These are phyloP conservation scores for Cryptococcus jaspeensis DNA, from an alignment of 1,284 basidiomycete species.

Conservation along the genomic window DNA sequence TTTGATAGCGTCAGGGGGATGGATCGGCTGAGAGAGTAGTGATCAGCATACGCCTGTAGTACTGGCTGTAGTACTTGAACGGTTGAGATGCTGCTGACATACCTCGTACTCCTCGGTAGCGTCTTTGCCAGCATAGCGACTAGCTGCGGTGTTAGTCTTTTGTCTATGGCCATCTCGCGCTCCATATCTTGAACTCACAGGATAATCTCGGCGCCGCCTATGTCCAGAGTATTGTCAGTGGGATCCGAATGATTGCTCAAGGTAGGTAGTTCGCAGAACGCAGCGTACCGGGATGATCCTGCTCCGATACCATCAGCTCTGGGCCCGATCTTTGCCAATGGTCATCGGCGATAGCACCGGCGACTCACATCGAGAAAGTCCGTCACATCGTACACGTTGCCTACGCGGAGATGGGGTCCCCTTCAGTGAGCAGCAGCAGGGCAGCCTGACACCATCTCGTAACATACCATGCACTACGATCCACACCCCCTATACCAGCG, in stretches of 20 bases:
- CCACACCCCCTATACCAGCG: constrained; percentile 66
- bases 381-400: constrained; percentile 72
- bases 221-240: constrained; percentile 2
- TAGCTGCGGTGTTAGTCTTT: background rate
- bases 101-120: constrained; percentile 74
- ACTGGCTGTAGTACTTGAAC: constrained; percentile 80
- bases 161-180: too few relatives aligned
- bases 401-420: constrained; percentile 37
- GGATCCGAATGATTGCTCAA: too few relatives aligned
- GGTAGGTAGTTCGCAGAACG: too few relatives aligned
- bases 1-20: constrained; percentile 82
- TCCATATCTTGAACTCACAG: constrained; percentile 33
- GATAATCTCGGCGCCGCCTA: constrained; percentile 64
- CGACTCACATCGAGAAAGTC: constrained; percentile 65
- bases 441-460: background rate
- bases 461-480: constrained; percentile 77
- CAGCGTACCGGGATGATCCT: constrained; percentile 64
- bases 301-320: background rate
- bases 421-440: background rate
- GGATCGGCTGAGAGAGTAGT: constrained; percentile 59
- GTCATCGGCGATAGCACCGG: too few relatives aligned
- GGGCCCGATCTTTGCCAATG: background rate
- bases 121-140: constrained; percentile 71
- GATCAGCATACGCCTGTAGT: constrained; percentile 54
- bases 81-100: constrained; percentile 53